Base-by-base conservation (phyloP, 1,284 basidiomycete species). In the Ustilago xerochloae region DNA sequence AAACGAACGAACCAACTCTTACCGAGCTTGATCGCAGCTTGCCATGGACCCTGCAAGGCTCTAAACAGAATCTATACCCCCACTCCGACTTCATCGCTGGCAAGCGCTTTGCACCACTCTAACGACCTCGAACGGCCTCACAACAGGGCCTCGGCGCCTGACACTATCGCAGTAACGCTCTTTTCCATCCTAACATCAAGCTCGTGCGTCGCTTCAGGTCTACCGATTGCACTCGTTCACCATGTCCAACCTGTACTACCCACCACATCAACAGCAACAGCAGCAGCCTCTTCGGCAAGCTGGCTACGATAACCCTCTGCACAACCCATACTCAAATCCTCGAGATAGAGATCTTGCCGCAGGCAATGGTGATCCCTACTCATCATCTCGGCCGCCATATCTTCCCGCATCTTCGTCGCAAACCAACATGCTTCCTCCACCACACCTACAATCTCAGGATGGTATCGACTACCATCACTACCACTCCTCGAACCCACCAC, bases 181-280 rank as follows among this genome's bases (percentile, higher is more conserved):
- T n/a, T n/a, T n/a, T n/a, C n/a, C n/a, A n/a, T n/a, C n/a, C n/a
- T n/a, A n/a, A n/a, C n/a, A n/a, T n/a, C n/a, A n/a, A n/a, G n/a
- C n/a, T n/a, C n/a, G n/a, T n/a, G n/a, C n/a, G n/a, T n/a, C n/a
- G n/a, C n/a, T n/a, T n/a, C n/a, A n/a, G n/a, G n/a, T n/a, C n/a
- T n/a, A n/a, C n/a, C n/a, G n/a, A n/a, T n/a, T n/a, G n/a, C n/a
- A n/a, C 41, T 43, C 22, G 13, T 7, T 22, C 58, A 52, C 33
- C 45, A 73, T 69, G 75, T 58, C 71, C 3, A 67, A 74, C 33
- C 48, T 59, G 16, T 77, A 70, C 71, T 67, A 77, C 36, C 53
- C 71, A 3, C 54, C 33, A 13, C 51, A 75, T 29, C 51, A 68
- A 2, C 55, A 43, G 12, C 51, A 75, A 28, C 51, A 68, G 1